These are phyloP conservation scores for Penicillium frequentans DNA, from an alignment of 2,329 filamentous ascomycete genomes.

Conservation along the genomic window DNA sequence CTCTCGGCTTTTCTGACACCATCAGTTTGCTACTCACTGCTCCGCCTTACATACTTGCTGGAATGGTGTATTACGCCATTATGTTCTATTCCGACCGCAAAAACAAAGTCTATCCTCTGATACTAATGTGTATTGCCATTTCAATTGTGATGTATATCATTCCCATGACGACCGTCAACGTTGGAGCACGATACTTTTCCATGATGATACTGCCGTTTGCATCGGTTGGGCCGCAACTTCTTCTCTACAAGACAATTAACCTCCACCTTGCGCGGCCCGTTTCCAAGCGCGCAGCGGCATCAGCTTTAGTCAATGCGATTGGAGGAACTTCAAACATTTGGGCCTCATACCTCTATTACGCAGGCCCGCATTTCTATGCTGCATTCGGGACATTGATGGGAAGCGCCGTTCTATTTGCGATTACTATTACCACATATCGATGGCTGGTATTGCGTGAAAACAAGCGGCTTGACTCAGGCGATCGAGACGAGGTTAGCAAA, in stretches of 20 bases:
- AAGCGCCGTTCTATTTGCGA: constrained; percentile 26
- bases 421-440: constrained; percentile 39
- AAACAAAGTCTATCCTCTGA: constrained; percentile 36
- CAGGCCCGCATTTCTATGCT: constrained; percentile 38
- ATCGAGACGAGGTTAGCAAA: constrained; percentile 39
- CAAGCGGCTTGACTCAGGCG: constrained; percentile 38
- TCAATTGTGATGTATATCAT: constrained; percentile 41
- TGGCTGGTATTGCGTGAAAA: constrained; percentile 43
- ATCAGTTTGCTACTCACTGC: constrained; percentile 49
- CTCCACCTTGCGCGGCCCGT: constrained; percentile 43
- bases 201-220: constrained; percentile 46
- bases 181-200: constrained; percentile 44
- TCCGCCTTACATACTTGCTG: constrained; percentile 48
- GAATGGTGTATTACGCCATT: constrained; percentile 36
- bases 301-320: constrained; percentile 41
- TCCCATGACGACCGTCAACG: constrained; percentile 36
- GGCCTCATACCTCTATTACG: constrained; percentile 26
- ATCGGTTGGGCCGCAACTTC: constrained; percentile 42
- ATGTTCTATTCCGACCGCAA: constrained; percentile 41
- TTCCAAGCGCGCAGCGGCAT: constrained; percentile 45
- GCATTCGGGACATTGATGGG: constrained; percentile 42
- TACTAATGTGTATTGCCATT: constrained; percentile 36
- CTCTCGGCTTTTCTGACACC: constrained; percentile 29
- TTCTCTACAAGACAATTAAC: constrained; percentile 46
- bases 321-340: constrained; percentile 28